A percentile compares a stretch with the other conserved stretches of the same genome.
phyloP scores from a whole-genome alignment of 2,329 filamentous ascomycete genomes.

The Hypoxylon sp. region DNA sequence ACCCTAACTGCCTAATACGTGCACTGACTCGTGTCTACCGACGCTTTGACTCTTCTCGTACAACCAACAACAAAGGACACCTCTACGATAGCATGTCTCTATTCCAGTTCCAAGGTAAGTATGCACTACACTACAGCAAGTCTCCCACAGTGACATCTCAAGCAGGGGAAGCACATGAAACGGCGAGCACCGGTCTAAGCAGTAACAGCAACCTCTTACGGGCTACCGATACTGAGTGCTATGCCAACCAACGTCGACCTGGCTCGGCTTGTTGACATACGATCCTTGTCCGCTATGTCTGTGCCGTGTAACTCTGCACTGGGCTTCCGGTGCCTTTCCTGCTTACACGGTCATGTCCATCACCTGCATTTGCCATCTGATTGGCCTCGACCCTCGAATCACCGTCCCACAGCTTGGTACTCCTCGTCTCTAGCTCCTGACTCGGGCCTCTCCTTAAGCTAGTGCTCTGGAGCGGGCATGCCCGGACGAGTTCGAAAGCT shows the following conservation, averaged over 20 bases:
- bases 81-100: too few relatives aligned
- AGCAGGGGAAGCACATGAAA: neutral
- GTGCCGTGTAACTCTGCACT: constrained; percentile 10
- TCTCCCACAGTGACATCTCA: neutral
- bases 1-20: too few relatives aligned
- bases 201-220: constrained; percentile 16
- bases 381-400: constrained; percentile 19
- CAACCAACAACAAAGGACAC: too few relatives aligned
- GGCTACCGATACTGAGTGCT: neutral
- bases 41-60: too few relatives aligned
- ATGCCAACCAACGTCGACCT: neutral
- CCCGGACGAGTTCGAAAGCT: too few relatives aligned
- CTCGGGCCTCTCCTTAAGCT: too few relatives aligned
- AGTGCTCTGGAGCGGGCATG: too few relatives aligned
- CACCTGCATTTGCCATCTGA: constrained; percentile 10
- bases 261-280: too few relatives aligned
- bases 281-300: constrained; percentile 22
- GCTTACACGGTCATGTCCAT: constrained; percentile 12
- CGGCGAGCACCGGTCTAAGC: neutral
- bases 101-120: too few relatives aligned
- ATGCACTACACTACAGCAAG: too few relatives aligned
- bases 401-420: constrained; percentile 14
- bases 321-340: constrained; percentile 8
- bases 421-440: neutral
- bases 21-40: too few relatives aligned